phyloP scores from a whole-genome alignment of 23 red algal species.

The Gracilariopsis chorda region DNA sequence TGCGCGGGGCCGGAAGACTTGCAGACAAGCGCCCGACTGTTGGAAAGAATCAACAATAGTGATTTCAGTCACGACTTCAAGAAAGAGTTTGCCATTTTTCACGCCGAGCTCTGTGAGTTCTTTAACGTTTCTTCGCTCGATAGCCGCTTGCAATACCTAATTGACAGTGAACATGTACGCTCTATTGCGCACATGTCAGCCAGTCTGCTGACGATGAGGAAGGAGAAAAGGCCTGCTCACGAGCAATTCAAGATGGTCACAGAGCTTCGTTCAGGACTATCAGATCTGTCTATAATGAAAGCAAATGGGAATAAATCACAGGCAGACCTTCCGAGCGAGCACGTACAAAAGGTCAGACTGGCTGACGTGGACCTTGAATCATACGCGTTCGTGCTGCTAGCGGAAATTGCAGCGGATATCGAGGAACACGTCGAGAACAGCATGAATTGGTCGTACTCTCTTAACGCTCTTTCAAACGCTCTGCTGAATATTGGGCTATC shows the following conservation, averaged over 20 bases:
- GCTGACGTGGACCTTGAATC: conserved; percentile 60
- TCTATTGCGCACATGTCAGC: background rate
- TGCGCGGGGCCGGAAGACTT: conserved; percentile 80
- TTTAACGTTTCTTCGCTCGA: conserved; percentile 76
- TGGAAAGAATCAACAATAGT: conserved; percentile 37
- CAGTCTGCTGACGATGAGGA: conserved; percentile 36
- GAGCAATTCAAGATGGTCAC: conserved; percentile 56
- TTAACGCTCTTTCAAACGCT: conserved; percentile 18
- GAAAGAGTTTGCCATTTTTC: conserved; percentile 60
- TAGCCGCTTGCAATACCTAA: conserved; percentile 45
- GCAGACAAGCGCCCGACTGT: conserved; percentile 50
- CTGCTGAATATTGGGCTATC: conserved; percentile 52
- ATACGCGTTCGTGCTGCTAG: conserved; percentile 62
- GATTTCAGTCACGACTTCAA: conserved; percentile 49
- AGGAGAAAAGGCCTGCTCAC: background rate
- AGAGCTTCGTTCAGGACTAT: conserved; percentile 34
- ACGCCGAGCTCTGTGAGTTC: conserved; percentile 61
- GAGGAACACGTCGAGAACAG: background rate
- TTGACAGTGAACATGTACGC: background rate
- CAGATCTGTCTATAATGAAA: conserved; percentile 11
- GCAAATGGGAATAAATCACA: background rate
- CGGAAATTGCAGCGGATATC: conserved; percentile 30
- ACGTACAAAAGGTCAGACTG: conserved; percentile 56
- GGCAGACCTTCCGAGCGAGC: background rate
- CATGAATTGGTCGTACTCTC: conserved; percentile 17